These are phyloP conservation scores for Mediolabrus comicus DNA, from an alignment of 108 stramenopile species.

Conservation along the genomic window DNA sequence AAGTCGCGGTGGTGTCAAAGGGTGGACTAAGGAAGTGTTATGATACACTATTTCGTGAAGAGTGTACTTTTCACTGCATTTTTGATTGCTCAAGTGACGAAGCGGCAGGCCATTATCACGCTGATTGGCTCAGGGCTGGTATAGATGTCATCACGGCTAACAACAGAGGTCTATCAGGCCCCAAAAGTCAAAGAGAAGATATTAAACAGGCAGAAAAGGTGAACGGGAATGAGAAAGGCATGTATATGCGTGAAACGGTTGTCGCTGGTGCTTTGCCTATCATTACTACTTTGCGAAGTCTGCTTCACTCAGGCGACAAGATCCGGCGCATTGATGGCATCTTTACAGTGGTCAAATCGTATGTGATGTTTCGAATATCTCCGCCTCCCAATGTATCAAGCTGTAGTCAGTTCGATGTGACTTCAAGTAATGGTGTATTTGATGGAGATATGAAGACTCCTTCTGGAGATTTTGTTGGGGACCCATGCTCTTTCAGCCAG, in stretches of 20 bases:
- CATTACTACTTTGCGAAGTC: conserved; percentile 65
- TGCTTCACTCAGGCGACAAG: conserved; percentile 67
- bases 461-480: neutral
- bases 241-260: conserved; percentile 79
- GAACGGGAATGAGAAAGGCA: conserved; percentile 48
- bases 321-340: conserved; percentile 79
- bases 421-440: conserved; percentile 48
- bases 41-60: conserved; percentile 42
- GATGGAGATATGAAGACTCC: conserved; percentile 35
- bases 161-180: conserved; percentile 66
- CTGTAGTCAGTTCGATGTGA: conserved; percentile 53
- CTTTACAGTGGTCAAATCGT: conserved; percentile 71
- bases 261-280: conserved; percentile 85
- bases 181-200: conserved; percentile 60
- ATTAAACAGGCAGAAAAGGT: conserved; percentile 53
- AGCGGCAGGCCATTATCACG: conserved; percentile 54
- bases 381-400: conserved; percentile 58
- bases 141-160: conserved; percentile 83
- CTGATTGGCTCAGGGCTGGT: conserved; percentile 59
- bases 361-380: conserved; percentile 76
- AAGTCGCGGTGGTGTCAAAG: neutral
- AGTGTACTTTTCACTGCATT: conserved; percentile 55
- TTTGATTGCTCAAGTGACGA: conserved; percentile 75
- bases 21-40: conserved; percentile 33
- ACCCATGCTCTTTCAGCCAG: conserved; percentile 58